phyloP scores from a whole-genome alignment of 768 basidiomycete species.

The Lepiota brunneoincarnata region DNA sequence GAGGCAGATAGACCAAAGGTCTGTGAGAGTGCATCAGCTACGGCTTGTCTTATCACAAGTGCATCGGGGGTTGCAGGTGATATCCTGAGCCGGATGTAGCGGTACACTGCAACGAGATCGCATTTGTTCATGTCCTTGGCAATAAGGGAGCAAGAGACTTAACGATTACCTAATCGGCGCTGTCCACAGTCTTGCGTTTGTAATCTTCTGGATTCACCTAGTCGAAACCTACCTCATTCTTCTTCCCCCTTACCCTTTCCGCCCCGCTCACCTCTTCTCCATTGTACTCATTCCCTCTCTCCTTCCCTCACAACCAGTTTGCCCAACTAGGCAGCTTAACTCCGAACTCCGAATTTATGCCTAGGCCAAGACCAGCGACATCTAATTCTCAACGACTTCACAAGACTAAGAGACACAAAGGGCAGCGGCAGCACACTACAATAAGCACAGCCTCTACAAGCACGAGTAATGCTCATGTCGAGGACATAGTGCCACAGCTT shows the following conservation, averaged over 20 bases:
- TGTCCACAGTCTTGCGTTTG: too few species aligned
- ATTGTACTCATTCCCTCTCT: neutral
- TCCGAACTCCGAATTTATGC: neutral
- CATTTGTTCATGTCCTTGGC: too few species aligned
- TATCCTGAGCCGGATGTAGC: slow-evolving; percentile 10
- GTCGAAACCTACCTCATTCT: neutral
- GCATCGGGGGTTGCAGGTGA: slow-evolving; percentile 1
- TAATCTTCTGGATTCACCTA: neutral
- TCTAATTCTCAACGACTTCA: slow-evolving; percentile 5
- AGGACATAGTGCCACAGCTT: slow-evolving; percentile 3
- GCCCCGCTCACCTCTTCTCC: neutral
- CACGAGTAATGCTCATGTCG: neutral
- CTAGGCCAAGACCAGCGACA: neutral
- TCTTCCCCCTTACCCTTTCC: neutral
- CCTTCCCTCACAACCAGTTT: neutral
- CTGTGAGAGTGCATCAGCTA: slow-evolving; percentile 7
- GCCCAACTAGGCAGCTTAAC: neutral
- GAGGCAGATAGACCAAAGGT: slow-evolving; percentile 7
- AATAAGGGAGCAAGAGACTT: neutral
- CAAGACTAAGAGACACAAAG: neutral
- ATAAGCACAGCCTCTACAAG: neutral
- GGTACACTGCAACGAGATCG: slow-evolving; percentile 3
- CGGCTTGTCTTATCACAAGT: slow-evolving; percentile 4
- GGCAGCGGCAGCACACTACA: neutral
- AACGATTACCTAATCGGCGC: neutral